Conservation (phyloP, 129 eudicot species). For the Silybum marianum region DNA sequence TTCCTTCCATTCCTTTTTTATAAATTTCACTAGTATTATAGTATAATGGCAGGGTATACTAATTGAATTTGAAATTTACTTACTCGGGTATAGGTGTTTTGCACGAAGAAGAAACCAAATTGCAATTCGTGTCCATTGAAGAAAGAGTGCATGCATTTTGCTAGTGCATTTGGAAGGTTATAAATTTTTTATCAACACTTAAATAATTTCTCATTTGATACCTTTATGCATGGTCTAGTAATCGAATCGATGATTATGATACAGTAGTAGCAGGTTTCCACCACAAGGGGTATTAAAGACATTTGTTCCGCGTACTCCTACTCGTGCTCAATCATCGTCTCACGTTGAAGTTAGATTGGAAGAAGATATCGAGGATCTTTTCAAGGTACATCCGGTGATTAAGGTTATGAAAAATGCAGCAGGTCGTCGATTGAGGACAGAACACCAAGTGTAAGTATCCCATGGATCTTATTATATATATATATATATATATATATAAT, state of each 20-base stretch:
- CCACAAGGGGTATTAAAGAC: not conserved
- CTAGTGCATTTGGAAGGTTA: slow-evolving; percentile 27
- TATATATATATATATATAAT: not conserved
- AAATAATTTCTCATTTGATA: not conserved
- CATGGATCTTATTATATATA: not conserved
- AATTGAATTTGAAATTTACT: not conserved
- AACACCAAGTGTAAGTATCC: slow-evolving; percentile 49
- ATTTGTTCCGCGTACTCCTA: slow-evolving; percentile 17
- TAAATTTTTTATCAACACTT: not conserved
- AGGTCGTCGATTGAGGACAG: slow-evolving; percentile 31
- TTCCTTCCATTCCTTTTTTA: not conserved
- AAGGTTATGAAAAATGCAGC: slow-evolving; percentile 2
- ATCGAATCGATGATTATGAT: not conserved
- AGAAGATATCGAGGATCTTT: slow-evolving; percentile 45
- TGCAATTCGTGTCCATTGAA: slow-evolving; percentile 36
- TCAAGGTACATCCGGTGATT: slow-evolving; percentile 19
- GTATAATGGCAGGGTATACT: not conserved
- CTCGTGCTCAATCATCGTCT: not conserved
- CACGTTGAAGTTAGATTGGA: not conserved
- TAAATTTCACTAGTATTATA: not conserved
- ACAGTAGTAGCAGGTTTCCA: not conserved
- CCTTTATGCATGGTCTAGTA: not conserved
- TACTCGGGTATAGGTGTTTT: slow-evolving; percentile 29
- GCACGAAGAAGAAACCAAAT: slow-evolving; percentile 38
- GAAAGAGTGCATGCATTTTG: slow-evolving; percentile 32